These are phyloP conservation scores for Tetragonia tetragonoides DNA, from an alignment of 148 eudicot genomes.

Conservation along the genomic window DNA sequence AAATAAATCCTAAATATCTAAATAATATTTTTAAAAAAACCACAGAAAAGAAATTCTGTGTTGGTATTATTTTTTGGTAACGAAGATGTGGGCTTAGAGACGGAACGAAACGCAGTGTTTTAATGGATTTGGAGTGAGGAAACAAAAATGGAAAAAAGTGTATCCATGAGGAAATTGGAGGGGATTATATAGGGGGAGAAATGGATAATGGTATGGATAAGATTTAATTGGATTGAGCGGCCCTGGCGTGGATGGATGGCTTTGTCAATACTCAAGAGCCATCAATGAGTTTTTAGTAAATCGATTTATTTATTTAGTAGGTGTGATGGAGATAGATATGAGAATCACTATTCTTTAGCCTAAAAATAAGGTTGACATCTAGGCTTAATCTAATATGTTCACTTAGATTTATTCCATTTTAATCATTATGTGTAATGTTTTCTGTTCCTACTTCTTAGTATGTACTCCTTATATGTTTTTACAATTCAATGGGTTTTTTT, in stretches of 20 bases:
- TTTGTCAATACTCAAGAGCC: conserved; percentile 10
- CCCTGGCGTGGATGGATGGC: not conserved
- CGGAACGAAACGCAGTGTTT: conserved; percentile 17
- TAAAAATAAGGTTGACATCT: not conserved
- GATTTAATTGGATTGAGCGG: conserved; percentile 5
- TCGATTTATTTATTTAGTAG: conserved; percentile 7
- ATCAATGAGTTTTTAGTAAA: not conserved
- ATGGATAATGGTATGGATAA: conserved; percentile 22
- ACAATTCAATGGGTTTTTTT: too few species aligned
- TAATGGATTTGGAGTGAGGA: not conserved
- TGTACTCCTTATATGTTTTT: too few species aligned
- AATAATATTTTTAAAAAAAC: not conserved
- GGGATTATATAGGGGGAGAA: conserved; percentile 1
- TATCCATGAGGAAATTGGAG: not conserved
- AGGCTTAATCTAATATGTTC: too few species aligned
- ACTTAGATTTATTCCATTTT: too few species aligned
- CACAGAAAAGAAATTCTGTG: not conserved
- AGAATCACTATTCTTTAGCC: conserved; percentile 4
- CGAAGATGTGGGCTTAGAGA: conserved; percentile 14
- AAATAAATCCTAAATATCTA: not conserved
- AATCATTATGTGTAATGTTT: too few species aligned
- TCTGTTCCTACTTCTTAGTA: too few species aligned
- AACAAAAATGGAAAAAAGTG: not conserved
- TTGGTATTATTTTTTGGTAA: not conserved
- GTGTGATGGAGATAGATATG: conserved; percentile 8